Evolutionary conservation across 768 basidiomycete genomes (phyloP), one percentile per base, ranked within the genome.

Genomic region (Amanita pallidorosea): DNA sequence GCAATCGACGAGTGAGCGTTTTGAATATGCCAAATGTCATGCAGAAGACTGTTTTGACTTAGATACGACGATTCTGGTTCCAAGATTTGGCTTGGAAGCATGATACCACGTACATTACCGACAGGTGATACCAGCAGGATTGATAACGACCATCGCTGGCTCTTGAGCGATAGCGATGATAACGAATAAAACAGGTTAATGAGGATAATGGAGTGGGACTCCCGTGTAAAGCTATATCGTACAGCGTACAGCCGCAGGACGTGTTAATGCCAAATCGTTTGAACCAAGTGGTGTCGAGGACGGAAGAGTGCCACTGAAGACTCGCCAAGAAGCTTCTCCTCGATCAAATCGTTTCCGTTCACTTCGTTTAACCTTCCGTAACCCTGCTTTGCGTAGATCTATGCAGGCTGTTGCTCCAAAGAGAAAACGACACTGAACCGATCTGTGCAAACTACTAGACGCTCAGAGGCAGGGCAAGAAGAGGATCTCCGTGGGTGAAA

Each of bases 141-240:
- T n/a, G 17, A 43, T 50, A 7, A 20, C 7, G 29, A 51, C 22
- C 51, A 27, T 42, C n/a, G 8, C 22, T 66, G 65, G 65, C 54
- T 66, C 22, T 53, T 64, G 40, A 62, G 60, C 29, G 64, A 64
- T 49, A 54, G 49, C 33, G 64, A 64, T 49, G 53, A 47, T 37
- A 61, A 61, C 7, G 53, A 42, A 53, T 49, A 15, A 35, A 15
- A 29, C 40, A 47, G 36, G 23, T 41, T 44, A 11, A 31, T 31
- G 11, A 31, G 18, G 35, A 18, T 27, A 17, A 33, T 40, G 43
- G 23, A 34, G 33, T 20, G 13, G 23, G 46, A 48, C 7, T 1
- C 23, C 29, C 8, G 27, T 18, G 22, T 43, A 45, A 40, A 45
- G 43, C 22, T 48, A 15, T 27, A 49, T 18, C 20, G 40, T 20